Conservation (phyloP, 1,284 basidiomycete genomes). For the Ustilago lituana region DNA sequence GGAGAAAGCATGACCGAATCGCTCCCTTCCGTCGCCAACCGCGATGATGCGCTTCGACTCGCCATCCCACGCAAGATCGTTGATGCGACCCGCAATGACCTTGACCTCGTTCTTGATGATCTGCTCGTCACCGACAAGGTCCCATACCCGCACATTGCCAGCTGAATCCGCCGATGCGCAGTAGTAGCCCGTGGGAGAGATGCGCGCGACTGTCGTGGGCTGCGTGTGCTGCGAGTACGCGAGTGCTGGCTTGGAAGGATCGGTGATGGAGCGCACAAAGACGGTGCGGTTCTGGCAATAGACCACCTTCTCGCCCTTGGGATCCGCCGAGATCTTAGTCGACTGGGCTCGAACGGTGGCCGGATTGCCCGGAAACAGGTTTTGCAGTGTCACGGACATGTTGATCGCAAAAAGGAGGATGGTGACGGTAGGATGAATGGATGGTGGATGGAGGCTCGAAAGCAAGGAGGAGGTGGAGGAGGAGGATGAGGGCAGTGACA, state of each 20-base stretch:
- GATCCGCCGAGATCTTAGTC: conserved; percentile 79
- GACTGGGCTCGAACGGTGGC: conserved; percentile 73
- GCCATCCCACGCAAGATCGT: conserved; percentile 94
- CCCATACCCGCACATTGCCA: conserved; percentile 81
- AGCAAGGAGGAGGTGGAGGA: too few species aligned
- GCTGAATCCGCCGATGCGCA: conserved; percentile 76
- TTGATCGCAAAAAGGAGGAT: not conserved
- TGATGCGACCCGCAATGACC: conserved; percentile 83
- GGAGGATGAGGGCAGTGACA: not conserved
- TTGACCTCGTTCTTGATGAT: conserved; percentile 76
- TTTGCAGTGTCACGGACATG: conserved; percentile 47
- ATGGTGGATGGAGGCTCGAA: not conserved
- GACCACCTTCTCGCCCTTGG: conserved; percentile 78
- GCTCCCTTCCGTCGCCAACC: conserved; percentile 93
- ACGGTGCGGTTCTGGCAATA: conserved; percentile 87
- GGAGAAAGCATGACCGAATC: conserved; percentile 69
- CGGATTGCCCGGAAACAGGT: conserved; percentile 56
- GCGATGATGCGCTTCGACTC: conserved; percentile 91
- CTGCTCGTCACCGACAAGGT: conserved; percentile 87
- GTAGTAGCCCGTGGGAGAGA: conserved; percentile 94
- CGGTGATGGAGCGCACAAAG: conserved; percentile 69
- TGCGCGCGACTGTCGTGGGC: conserved; percentile 85
- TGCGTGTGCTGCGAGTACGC: conserved; percentile 84
- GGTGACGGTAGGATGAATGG: not conserved
- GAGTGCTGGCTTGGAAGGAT: conserved; percentile 59